Evolutionary conservation across 1,284 basidiomycete species (phyloP), one percentile per base, ranked within the genome.

Genomic region (Pseudozyma thailandica): DNA sequence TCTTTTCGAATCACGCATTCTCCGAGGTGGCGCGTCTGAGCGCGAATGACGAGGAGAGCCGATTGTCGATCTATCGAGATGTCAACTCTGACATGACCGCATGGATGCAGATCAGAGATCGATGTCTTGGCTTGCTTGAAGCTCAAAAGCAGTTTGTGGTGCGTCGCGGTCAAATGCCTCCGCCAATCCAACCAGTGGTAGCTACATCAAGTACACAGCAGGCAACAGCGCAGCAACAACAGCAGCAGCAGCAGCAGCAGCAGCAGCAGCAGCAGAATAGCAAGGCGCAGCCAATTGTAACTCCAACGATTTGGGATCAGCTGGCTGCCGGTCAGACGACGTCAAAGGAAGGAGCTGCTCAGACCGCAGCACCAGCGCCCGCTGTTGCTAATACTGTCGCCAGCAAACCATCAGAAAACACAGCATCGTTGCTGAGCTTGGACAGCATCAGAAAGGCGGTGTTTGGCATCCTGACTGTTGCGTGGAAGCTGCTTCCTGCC

Each of bases 1-100:
- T 78, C 42, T 78, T 78, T 41, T 56, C 72, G 27, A 59, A 64
- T 26, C 74, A 74, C 21, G 76, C 76, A 2, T 68, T 61, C n/a
- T 23, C 28, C 13, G 76, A 78, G 43, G 23, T 73, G 25, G 72
- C 65, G 6, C 52, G 72, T 13, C 47, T 74, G 43, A 65, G 69
- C 12, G 37, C 49, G 15, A 21, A 31, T 15, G 74, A 76, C 23
- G 28, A 28, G 25, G 56, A 58, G 35, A 56, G 52, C 18, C 60
- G 76, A 7, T n/a, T 26, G 2, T 28, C 28, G 12, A 57, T 78
- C 39, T 78, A 72, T 31, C 48, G 55, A 23, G 74, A 78, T 38
- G 74, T 78, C 33, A 64, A 70, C 35, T 50, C 52, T 10, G 69
- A 64, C 30, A 54, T 61, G 1, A 56, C 69, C 4, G 74, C 74